Percentiles rank a stretch among this genome's conserved stretches.
phyloP scores from a whole-genome alignment of 345 rosid species.

The Nasturtium officinale region DNA sequence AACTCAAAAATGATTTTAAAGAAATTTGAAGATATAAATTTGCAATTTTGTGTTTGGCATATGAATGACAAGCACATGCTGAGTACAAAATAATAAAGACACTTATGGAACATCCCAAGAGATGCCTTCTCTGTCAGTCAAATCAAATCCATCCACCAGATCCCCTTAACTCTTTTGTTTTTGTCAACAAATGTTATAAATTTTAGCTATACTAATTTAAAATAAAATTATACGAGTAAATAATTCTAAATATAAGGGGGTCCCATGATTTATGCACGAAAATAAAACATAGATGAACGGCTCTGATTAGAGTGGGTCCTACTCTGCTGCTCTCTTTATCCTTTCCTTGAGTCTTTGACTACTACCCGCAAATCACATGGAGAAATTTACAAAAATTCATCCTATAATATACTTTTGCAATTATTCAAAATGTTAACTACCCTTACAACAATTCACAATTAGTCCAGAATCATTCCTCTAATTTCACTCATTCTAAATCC shows the following conservation, averaged over 20 bases:
- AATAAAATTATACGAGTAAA: background rate
- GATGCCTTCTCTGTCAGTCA: constrained; percentile 40
- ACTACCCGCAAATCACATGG: constrained; percentile 35
- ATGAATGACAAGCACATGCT: constrained; percentile 42
- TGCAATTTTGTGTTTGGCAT: constrained; percentile 29
- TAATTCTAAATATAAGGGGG: background rate
- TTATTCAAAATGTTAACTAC: constrained; percentile 15
- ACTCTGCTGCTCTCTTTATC: constrained; percentile 27
- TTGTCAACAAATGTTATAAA: background rate
- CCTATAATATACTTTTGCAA: background rate
- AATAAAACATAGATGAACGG: constrained; percentile 28
- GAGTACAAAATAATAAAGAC: constrained; percentile 31
- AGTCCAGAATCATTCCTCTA: background rate
- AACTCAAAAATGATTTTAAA: background rate
- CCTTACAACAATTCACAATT: background rate
- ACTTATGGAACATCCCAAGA: constrained; percentile 44
- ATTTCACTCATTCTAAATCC: background rate
- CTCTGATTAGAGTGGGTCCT: constrained; percentile 16
- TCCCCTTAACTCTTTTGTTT: constrained; percentile 4
- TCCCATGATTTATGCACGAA: constrained; percentile 16
- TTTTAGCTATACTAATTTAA: background rate
- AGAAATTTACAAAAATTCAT: constrained; percentile 27
- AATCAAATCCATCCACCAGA: constrained; percentile 30
- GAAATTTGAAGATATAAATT: background rate
- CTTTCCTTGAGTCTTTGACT: constrained; percentile 28